A percentile compares a stretch with the other conserved stretches of the same genome.
Evolutionary conservation across 352 stramenopile genomes (phyloP).

Genomic region (Globisporangium barbulae): DNA sequence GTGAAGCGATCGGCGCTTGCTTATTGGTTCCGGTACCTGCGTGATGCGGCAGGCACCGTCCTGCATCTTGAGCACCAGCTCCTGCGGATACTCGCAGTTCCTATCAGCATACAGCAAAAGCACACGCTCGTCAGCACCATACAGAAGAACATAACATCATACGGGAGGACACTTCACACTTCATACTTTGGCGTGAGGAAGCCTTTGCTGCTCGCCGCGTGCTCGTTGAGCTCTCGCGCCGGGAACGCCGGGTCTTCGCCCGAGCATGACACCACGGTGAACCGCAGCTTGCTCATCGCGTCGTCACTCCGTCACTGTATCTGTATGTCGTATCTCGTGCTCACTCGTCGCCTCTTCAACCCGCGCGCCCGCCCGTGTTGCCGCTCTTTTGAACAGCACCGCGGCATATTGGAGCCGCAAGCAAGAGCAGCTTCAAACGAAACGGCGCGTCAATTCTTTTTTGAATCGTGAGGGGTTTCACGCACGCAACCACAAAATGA

Average conservation of each 20-base stretch:
- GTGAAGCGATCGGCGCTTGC: background rate
- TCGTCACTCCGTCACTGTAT: background rate
- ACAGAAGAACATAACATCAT: background rate
- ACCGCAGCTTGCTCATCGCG: constrained; percentile 82
- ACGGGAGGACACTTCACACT: constrained; percentile 1
- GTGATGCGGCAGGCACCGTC: constrained; percentile 67
- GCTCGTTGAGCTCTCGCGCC: constrained; percentile 81
- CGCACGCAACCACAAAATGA: background rate
- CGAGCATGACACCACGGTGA: constrained; percentile 80
- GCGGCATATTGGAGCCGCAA: background rate
- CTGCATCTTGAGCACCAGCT: constrained; percentile 84
- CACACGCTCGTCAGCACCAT: background rate
- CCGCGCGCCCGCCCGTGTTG: background rate
- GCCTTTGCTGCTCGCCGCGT: constrained; percentile 51
- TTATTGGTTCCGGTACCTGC: constrained; percentile 30
- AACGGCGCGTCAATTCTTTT: constrained; percentile 20
- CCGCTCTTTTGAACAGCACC: background rate
- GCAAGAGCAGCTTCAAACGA: constrained; percentile 9
- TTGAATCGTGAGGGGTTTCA: constrained; percentile 5
- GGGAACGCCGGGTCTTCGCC: constrained; percentile 87
- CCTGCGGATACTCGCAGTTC: constrained; percentile 93
- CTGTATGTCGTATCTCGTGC: background rate
- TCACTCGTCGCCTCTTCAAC: background rate
- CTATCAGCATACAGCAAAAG: constrained; percentile 19
- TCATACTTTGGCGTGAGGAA: constrained; percentile 78